These are phyloP conservation scores for Populus trichocarpa DNA, from an alignment of 441 rosid species.

Conservation along the genomic window DNA sequence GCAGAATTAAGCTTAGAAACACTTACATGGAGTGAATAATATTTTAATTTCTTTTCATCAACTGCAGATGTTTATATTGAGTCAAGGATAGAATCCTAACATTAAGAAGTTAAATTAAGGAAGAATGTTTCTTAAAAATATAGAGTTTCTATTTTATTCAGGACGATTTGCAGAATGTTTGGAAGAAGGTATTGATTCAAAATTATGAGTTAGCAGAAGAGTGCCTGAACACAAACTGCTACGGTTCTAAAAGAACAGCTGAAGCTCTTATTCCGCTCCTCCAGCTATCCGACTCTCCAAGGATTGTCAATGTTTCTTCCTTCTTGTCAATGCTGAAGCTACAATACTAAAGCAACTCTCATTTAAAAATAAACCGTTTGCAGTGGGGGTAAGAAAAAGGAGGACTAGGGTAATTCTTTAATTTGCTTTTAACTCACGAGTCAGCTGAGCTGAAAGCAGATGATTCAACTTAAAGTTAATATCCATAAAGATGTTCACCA, in stretches of 20 bases:
- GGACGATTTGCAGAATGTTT: slow-evolving; percentile 20
- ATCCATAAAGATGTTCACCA: background rate
- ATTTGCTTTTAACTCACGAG: background rate
- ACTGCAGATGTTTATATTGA: background rate
- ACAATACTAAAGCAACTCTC: background rate
- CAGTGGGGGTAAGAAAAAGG: too few relatives aligned
- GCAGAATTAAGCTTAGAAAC: background rate
- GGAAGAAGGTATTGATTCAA: slow-evolving; percentile 27
- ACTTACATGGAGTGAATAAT: background rate
- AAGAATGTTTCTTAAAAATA: too few relatives aligned
- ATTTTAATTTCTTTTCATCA: too few relatives aligned
- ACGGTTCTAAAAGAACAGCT: too few relatives aligned
- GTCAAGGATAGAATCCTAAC: background rate
- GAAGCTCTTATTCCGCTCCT: slow-evolving; percentile 38
- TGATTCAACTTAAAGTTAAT: background rate
- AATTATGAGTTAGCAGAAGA: slow-evolving; percentile 31
- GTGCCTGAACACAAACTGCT: slow-evolving; percentile 38
- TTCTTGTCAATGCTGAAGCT: slow-evolving; percentile 30
- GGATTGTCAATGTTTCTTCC: slow-evolving; percentile 44
- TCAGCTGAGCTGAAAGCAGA: background rate
- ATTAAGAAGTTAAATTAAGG: too few relatives aligned
- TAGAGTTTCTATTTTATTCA: background rate
- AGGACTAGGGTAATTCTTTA: background rate
- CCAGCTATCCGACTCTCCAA: slow-evolving; percentile 28
- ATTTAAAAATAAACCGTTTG: background rate